Evolutionary conservation across 2,329 filamentous ascomycete genomes (phyloP), one percentile per base, ranked within the genome.

Genomic region (Xylaria arbuscula): DNA sequence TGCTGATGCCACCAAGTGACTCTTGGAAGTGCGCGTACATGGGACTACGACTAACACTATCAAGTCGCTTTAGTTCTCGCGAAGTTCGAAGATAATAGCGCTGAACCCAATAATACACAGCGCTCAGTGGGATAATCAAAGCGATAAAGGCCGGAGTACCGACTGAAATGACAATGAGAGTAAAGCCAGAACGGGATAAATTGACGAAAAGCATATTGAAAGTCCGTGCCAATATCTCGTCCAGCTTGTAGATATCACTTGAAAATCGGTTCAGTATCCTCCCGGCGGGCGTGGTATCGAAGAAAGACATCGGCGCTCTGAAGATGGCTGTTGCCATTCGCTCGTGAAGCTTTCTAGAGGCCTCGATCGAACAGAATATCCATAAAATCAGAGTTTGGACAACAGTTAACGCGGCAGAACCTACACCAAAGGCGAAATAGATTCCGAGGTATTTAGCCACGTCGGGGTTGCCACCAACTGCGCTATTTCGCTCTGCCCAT

Each of bases 321-420:
- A 99, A 99, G 75, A 98, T 98, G 19, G 96, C 94, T 76, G 92
- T 96, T 51, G 95, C 95, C 96, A 99, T 98, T 72, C 93, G 88
- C 82, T 98, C 96, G 79, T 99, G 96, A 65, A 99, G 86, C 83
- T 98, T 99, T 70, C 96, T 89, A 22, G 95, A 98, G 59, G 96
- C 96, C 89, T 99, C 96, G 71, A 99, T 99, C 4, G 96, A 98
- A 83, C 97, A 99, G 83, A 99, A 98, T 73, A 99, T 98, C 96
- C 96, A 99, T 34, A 99, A 85, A 72, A 99, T 94, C 74, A 99
- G 83, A 6, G 95, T 98, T 81, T 98, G 96, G 36, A 97, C 78
- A 50, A 98, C 93, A 2, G 97, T 95, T 71, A 99, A 85, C 51
- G 88, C 86, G 48, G 96, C 92, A 32, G 93, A 91, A 38, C 95